These are phyloP conservation scores for Rhizopus arrhizus DNA, from an alignment of 371 early-diverging fungal genomes.

Conservation along the genomic window DNA sequence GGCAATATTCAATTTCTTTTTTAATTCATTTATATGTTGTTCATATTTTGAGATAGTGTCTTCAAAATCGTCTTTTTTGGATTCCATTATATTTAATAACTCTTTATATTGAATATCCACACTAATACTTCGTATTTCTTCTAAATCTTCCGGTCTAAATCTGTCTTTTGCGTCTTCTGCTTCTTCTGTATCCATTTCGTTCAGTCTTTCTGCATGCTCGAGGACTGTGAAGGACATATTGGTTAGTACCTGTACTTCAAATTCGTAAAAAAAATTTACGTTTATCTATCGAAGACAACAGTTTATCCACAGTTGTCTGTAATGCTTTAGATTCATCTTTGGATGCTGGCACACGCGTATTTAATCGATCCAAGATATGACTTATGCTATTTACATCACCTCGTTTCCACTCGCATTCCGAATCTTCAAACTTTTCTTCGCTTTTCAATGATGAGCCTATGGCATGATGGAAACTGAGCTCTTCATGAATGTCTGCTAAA, in stretches of 20 bases:
- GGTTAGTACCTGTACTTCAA: background rate
- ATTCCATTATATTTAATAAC: background rate
- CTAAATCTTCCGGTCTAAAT: background rate
- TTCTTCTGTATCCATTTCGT: background rate
- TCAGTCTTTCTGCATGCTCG: background rate
- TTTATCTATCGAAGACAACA: background rate
- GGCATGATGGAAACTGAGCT: background rate
- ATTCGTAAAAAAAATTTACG: background rate
- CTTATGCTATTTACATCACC: background rate
- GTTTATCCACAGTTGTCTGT: background rate
- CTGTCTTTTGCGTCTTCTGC: no score
- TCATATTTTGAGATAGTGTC: background rate
- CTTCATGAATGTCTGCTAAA: background rate
- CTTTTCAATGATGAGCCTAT: background rate
- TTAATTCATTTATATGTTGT: background rate
- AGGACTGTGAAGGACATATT: background rate
- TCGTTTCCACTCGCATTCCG: slow-evolving; percentile 1
- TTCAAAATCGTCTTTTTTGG: background rate
- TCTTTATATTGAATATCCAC: slow-evolving; percentile 1
- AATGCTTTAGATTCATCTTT: background rate
- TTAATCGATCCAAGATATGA: background rate
- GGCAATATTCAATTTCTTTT: background rate
- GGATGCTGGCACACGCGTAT: background rate
- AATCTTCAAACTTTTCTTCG: background rate
- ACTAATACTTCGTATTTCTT: background rate